Evolutionary conservation across 2,329 filamentous ascomycete genomes (phyloP), one percentile per base, ranked within the genome.

Genomic region (Thelonectria blattea): DNA sequence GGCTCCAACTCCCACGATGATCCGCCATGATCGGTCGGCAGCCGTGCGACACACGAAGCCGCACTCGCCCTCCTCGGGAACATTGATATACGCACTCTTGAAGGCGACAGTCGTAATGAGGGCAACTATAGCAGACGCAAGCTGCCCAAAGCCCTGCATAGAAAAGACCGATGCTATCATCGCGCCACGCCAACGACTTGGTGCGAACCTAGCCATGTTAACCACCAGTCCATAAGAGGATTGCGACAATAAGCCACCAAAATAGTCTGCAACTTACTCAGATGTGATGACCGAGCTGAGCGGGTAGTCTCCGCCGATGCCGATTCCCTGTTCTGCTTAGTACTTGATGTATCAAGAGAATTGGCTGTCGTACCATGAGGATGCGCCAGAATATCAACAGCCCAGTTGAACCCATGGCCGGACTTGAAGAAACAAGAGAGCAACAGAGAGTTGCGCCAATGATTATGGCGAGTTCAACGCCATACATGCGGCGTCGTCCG

Each of bases 131-230:
- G 89, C 88, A 12, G 89, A 89, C 18, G 81, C 80, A 52, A 94
- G 86, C 71, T 94, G 91, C n/a, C 91, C 91, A 24, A 93, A 80
- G 49, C 91, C 91, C 71, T 95, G 91, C 90, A 93, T 93, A 39
- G 90, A 90, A 71, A 95, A 95, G 50, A 94, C 91, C 15, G 89
- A 84, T 11, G 88, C 90, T 81, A 95, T 91, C 89, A 95, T 94
- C 59, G 88, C 90, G 62, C 91, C 91, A 68, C 91, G 84, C 87
- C 90, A 93, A 69, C 89, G 86, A 12, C 91, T 94, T 3, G 90
- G 92, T 9, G 91, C 90, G 72, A 94, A 94, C 68, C 85, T 87
- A 65, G 4, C 20, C n/a, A 10, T 56, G 37, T 42, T 45, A 37
- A 67, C 73, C 61, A 71, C 64, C 24, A 42, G 18, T 18, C 46